A percentile compares a stretch with the other conserved stretches of the same genome.
These are phyloP conservation scores for Candida ovalis DNA, from an alignment of 805 yeast species.

Conservation along the genomic window DNA sequence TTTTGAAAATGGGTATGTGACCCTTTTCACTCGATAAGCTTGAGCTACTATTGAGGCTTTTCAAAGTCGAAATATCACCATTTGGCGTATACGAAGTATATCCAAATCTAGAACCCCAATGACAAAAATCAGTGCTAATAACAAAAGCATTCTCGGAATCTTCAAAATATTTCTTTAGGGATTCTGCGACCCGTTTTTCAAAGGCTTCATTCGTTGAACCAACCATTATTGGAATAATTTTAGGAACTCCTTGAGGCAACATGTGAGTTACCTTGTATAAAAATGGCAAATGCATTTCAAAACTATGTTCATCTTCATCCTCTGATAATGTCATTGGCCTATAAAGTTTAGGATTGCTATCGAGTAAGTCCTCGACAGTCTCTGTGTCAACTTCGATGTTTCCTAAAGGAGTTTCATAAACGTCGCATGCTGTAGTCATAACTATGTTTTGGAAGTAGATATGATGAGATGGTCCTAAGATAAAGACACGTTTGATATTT, in stretches of 20 bases:
- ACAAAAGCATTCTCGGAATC: slow-evolving; percentile 64
- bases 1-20: slow-evolving; percentile 54
- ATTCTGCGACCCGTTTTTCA: slow-evolving; percentile 42
- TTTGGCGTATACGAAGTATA: slow-evolving; percentile 49
- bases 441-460: slow-evolving; percentile 67
- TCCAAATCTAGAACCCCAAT: slow-evolving; percentile 77
- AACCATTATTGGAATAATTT: slow-evolving; percentile 76
- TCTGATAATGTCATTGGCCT: slow-evolving; percentile 50
- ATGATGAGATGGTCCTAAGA: slow-evolving; percentile 93
- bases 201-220: slow-evolving; percentile 51
- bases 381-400: slow-evolving; percentile 60
- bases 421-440: slow-evolving; percentile 46
- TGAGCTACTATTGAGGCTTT: slow-evolving; percentile 6
- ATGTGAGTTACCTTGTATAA: slow-evolving; percentile 46
- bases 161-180: slow-evolving; percentile 49
- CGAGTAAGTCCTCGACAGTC: slow-evolving; percentile 34
- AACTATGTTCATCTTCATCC: slow-evolving; percentile 86
- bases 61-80: slow-evolving; percentile 24
- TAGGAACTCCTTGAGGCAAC: slow-evolving; percentile 29
- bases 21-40: slow-evolving; percentile 3
- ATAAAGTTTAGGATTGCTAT: slow-evolving; percentile 38
- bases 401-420: slow-evolving; percentile 83
- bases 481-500: slow-evolving; percentile 58
- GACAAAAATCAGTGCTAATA: slow-evolving; percentile 90
- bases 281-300: slow-evolving; percentile 92